Conservation (phyloP, 768 basidiomycete genomes). For the Phlebiopsis flavidoalba region DNA sequence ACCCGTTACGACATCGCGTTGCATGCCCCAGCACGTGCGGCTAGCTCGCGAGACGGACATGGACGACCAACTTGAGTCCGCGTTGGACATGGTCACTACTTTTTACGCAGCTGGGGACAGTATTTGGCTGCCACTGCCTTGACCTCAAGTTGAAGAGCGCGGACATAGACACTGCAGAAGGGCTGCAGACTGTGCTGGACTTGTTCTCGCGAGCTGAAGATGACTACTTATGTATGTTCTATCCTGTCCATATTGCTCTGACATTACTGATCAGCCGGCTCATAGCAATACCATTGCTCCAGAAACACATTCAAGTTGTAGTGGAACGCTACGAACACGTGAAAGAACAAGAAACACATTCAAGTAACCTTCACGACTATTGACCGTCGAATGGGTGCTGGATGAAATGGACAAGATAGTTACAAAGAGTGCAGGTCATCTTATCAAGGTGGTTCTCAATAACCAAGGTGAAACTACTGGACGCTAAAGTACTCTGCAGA, state of each 20-base stretch:
- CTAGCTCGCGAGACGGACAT: constrained; percentile 53
- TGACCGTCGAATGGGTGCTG: constrained; percentile 60
- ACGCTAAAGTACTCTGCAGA: constrained; percentile 35
- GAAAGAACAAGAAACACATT: constrained; percentile 31
- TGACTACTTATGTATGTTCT: constrained; percentile 74
- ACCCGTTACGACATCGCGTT: constrained; percentile 57
- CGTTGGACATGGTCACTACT: constrained; percentile 61
- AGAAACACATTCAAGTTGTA: constrained; percentile 63
- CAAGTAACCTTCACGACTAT: constrained; percentile 49
- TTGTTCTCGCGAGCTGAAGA: constrained; percentile 62
- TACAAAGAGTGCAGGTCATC: constrained; percentile 51
- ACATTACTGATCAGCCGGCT: neutral
- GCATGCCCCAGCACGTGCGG: constrained; percentile 63
- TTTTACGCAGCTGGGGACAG: constrained; percentile 63
- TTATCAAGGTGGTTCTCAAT: constrained; percentile 49
- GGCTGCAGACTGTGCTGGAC: constrained; percentile 50
- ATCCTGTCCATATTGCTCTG: neutral
- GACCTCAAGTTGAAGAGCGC: constrained; percentile 44
- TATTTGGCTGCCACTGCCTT: constrained; percentile 71
- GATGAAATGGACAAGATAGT: constrained; percentile 49
- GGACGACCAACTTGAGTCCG: constrained; percentile 53
- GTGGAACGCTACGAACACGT: constrained; percentile 34
- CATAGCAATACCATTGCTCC: constrained; percentile 73
- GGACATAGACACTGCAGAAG: constrained; percentile 47
- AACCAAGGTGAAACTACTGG: neutral